Percentiles rank a stretch among this genome's conserved stretches.
These are phyloP conservation scores for Leccinum fibrillosum DNA, from an alignment of 768 basidiomycete species.

Conservation along the genomic window DNA sequence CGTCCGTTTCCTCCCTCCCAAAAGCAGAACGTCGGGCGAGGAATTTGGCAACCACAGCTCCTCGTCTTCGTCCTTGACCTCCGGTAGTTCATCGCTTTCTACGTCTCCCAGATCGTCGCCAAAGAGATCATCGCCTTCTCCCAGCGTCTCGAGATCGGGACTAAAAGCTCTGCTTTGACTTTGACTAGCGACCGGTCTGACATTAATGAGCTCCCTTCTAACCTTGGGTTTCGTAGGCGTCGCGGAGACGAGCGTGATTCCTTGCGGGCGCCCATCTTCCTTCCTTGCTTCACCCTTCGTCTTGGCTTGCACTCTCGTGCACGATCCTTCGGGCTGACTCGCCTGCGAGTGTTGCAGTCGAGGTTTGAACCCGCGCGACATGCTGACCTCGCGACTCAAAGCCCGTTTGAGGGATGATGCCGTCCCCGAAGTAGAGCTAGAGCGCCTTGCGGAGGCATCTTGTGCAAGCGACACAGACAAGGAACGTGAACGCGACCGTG, in stretches of 20 bases:
- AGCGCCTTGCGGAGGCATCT: slow-evolving; percentile 45
- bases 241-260: slow-evolving; percentile 47
- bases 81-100: slow-evolving; percentile 5
- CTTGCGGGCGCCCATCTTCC: slow-evolving; percentile 6
- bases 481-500: slow-evolving; percentile 53
- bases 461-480: slow-evolving; percentile 70
- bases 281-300: slow-evolving; percentile 8
- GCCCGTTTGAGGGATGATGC: slow-evolving; percentile 45
- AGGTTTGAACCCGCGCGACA: slow-evolving; percentile 68
- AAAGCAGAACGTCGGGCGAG: slow-evolving; percentile 41
- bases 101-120: background rate
- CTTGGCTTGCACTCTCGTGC: slow-evolving; percentile 15
- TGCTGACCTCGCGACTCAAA: slow-evolving; percentile 71
- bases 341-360: slow-evolving; percentile 20
- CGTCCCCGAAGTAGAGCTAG: slow-evolving; percentile 32
- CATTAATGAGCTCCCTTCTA: slow-evolving; percentile 6
- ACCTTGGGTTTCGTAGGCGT: slow-evolving; percentile 46
- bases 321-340: slow-evolving; percentile 11
- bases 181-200: slow-evolving; percentile 7
- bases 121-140: background rate
- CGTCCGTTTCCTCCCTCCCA: slow-evolving; percentile 24
- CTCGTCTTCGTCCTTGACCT: slow-evolving; percentile 31
- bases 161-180: slow-evolving; percentile 6
- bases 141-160: background rate
- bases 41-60: slow-evolving; percentile 39